These are phyloP conservation scores for Leishmania lainsoni DNA, from an alignment of 208 protist species.

Conservation along the genomic window DNA sequence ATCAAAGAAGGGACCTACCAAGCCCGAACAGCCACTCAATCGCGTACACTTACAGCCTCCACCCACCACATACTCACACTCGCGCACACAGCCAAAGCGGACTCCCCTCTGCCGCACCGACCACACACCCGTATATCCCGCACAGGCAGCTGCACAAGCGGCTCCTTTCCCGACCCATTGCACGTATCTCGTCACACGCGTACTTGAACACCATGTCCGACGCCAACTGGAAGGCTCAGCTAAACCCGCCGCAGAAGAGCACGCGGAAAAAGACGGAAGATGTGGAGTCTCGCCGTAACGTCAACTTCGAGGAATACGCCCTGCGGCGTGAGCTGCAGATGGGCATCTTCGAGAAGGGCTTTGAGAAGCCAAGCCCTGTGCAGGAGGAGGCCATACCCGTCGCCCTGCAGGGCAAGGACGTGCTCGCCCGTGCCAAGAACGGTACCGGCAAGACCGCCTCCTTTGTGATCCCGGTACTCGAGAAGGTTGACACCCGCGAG, in stretches of 20 bases:
- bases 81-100: background rate
- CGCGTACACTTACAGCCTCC: background rate
- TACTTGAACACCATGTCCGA: constrained; percentile 48
- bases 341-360: constrained; percentile 99
- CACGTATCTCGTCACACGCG: background rate
- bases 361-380: constrained; percentile 97
- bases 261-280: constrained; percentile 96
- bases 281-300: constrained; percentile 97
- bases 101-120: background rate
- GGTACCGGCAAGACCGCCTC: constrained; percentile 99
- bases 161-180: background rate
- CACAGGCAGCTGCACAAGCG: background rate
- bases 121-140: background rate
- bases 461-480: constrained; percentile 98
- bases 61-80: background rate
- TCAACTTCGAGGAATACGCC: constrained; percentile 98
- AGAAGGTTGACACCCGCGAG: constrained; percentile 95
- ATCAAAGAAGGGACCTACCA: constrained; percentile 4
- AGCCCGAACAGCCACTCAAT: constrained; percentile 2
- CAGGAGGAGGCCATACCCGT: constrained; percentile 99
- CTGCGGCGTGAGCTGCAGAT: constrained; percentile 98
- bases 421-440: constrained; percentile 99
- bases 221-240: constrained; percentile 87
- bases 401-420: constrained; percentile 95
- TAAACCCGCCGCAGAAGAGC: constrained; percentile 75